phyloP scores from a whole-genome alignment of 1,284 basidiomycete species.

The Ganoderma resinaceum region DNA sequence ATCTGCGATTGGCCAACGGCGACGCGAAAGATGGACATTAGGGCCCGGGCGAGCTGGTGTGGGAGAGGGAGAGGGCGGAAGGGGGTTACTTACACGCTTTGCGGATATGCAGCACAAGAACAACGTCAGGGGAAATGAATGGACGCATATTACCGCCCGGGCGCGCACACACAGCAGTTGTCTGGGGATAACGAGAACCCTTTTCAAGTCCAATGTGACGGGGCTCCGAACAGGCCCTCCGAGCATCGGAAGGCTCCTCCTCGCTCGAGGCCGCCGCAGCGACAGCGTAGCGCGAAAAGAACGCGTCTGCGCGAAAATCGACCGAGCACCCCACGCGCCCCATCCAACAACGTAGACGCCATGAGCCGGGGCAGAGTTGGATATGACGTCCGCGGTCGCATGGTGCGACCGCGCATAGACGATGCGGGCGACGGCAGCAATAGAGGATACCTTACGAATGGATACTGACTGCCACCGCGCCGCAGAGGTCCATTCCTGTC shows the following conservation, averaged over 20 bases:
- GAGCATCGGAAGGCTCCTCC: background rate
- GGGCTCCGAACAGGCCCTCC: background rate
- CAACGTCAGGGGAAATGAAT: background rate
- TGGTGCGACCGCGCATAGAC: background rate
- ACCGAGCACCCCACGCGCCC: background rate
- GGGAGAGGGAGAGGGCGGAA: background rate
- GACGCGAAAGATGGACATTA: background rate
- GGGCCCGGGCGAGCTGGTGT: background rate
- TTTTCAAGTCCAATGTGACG: background rate
- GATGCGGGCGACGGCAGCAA: background rate
- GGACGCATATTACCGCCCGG: background rate
- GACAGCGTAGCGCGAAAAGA: background rate
- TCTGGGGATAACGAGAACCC: background rate
- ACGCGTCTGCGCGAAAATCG: background rate
- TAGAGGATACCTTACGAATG: slow-evolving; percentile 1
- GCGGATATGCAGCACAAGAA: slow-evolving; percentile 1
- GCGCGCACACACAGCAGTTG: background rate
- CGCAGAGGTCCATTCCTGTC: slow-evolving; percentile 22
- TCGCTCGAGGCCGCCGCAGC: background rate
- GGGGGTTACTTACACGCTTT: background rate
- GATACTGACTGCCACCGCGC: slow-evolving; percentile 23
- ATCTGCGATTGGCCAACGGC: background rate
- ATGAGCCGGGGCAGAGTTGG: background rate
- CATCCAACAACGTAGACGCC: background rate
- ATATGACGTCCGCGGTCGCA: too few relatives aligned